Evolutionary conservation across 1,284 basidiomycete genomes (phyloP), one percentile per base, ranked within the genome.

Genomic region (Fistulina hepatica): DNA sequence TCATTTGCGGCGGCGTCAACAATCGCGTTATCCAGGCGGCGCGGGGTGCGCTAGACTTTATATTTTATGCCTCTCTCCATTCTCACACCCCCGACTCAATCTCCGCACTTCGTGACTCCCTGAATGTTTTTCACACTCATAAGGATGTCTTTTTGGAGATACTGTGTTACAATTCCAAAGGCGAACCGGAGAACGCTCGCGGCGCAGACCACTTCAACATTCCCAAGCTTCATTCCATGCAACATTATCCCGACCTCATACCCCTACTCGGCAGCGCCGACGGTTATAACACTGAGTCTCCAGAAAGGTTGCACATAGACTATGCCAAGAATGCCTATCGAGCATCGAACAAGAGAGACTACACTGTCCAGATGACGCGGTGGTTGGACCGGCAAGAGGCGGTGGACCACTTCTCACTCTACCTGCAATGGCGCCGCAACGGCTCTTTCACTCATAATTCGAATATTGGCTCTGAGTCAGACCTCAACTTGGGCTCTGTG

Each of bases 261-360:
- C 15, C 28, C 5, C 12, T 40, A 3, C 48, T 48, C 22, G 56
- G 56, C n/a, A 49, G 48, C 8, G 41, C 52, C 10, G 53, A 57
- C 35, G 47, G 49, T 31, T 56, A 48, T 37, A 54, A 56, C 36
- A 58, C 54, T 0, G 52, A 57, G 34, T 37, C 37, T 10, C 33
- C 55, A 9, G 53, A 59, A 43, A 46, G 45, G 1, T 44, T 57
- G 2, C 54, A 57, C 37, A 58, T 56, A 12, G 47, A 53, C 36
- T 40, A 50, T 17, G 45, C 54, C 12, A 59, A 59, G 43, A 43
- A 50, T 6, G 53, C 48, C 1, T 59, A 54, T 34, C 41, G 47
- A 8, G 45, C 52, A 6, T 52, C 52, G 1, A 59, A 58, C 36
- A 36, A 45, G 4, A 49, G 48, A 19, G 49, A 59, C 33, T 49